These are phyloP conservation scores for Fraxinus greggii DNA, from an alignment of 305 asterid species.

Conservation along the genomic window DNA sequence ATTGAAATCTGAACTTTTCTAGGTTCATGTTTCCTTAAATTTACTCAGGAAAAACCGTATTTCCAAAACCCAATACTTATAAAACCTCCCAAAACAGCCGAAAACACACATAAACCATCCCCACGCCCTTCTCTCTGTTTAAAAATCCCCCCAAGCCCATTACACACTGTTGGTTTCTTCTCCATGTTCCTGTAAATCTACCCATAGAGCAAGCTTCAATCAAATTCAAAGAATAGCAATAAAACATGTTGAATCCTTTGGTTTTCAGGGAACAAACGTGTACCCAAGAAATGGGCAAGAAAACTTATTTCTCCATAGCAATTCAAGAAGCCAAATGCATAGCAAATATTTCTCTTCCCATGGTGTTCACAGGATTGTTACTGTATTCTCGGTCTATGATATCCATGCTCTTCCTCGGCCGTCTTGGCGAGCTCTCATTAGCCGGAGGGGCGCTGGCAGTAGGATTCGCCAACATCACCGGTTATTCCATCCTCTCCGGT, in stretches of 20 bases:
- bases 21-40: too few relatives aligned
- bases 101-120: background rate
- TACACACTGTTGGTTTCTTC: background rate
- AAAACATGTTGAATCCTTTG: conserved; percentile 30
- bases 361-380: conserved; percentile 45
- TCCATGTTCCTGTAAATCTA: background rate
- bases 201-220: background rate
- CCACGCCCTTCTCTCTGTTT: background rate
- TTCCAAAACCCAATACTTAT: background rate
- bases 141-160: background rate
- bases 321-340: conserved; percentile 34
- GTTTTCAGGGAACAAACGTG: conserved; percentile 37
- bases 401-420: conserved; percentile 56
- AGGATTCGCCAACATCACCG: conserved; percentile 60
- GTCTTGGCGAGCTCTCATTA: conserved; percentile 40
- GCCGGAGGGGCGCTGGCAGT: conserved; percentile 56
- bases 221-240: background rate
- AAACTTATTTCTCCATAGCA: conserved; percentile 22
- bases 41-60: too few relatives aligned
- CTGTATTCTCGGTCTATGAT: conserved; percentile 55
- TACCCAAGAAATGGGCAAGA: conserved; percentile 1
- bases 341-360: conserved; percentile 37
- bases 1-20: background rate
- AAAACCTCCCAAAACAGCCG: background rate
- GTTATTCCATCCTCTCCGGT: conserved; percentile 57